Conservation (phyloP, 495 filamentous ascomycete genomes). For the Hypoxylon lenormandii region DNA sequence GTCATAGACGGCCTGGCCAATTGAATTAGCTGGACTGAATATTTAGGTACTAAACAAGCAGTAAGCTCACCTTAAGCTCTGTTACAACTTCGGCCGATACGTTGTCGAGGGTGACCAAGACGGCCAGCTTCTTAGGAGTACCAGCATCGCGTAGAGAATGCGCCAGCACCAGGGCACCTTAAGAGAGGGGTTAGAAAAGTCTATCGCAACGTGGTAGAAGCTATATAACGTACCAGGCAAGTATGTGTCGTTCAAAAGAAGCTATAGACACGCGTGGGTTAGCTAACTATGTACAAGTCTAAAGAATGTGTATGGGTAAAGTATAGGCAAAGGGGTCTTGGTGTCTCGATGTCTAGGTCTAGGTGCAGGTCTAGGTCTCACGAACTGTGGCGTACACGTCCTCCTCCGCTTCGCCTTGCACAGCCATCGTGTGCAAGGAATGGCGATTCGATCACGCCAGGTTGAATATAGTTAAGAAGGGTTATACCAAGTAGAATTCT, state of each 20-base stretch:
- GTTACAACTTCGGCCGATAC: constrained; percentile 77
- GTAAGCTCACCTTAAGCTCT: constrained; percentile 73
- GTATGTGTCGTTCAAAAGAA: constrained; percentile 89
- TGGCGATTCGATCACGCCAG: constrained; percentile 24
- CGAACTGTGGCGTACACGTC: constrained; percentile 70
- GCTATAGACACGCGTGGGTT: constrained; percentile 63
- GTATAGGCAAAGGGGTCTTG: too few species aligned
- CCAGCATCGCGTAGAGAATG: constrained; percentile 94
- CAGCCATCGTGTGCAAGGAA: constrained; percentile 54
- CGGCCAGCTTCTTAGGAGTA: constrained; percentile 84
- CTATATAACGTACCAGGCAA: constrained; percentile 75
- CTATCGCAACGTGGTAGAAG: constrained; percentile 31
- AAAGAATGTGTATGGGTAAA: too few species aligned
- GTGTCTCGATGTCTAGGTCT: neutral
- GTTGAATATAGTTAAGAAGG: constrained; percentile 26
- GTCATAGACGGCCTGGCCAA: constrained; percentile 79
- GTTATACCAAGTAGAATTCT: constrained; percentile 12
- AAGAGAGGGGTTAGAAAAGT: constrained; percentile 42
- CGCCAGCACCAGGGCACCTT: constrained; percentile 91
- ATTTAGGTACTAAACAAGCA: constrained; percentile 6
- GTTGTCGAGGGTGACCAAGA: constrained; percentile 81
- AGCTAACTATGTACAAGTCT: constrained; percentile 47
- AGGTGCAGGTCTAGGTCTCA: constrained; percentile 30
- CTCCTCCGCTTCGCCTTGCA: constrained; percentile 54
- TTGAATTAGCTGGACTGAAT: constrained; percentile 16